Evolutionary conservation across 306 rosid species (phyloP), one percentile per base, ranked within the genome.

Genomic region (Prinsepia uniflora): DNA sequence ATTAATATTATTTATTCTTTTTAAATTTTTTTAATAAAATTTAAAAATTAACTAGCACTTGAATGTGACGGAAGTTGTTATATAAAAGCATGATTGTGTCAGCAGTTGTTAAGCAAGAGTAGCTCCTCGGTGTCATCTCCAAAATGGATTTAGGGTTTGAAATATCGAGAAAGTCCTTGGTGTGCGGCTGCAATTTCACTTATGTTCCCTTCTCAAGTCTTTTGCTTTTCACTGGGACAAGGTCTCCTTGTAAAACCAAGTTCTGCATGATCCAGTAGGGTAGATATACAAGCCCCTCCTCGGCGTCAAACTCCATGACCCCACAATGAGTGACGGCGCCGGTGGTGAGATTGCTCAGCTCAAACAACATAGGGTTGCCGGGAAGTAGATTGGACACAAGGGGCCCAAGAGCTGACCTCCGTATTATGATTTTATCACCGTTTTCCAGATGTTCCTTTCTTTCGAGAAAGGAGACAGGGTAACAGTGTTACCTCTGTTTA

Each of bases 191-290:
- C 30, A 77, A 41, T 24, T 43, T 77, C 17, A 77, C 50, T 19
- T 15, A 59, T 3, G 22, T 70, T 10, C 60, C 81, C 54, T 71
- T 77, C 3, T 1, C 43, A 9, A 71, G 76, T 15, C 62, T 43
- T 8, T 19, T 19, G 53, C 19, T 77, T 42, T 63, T 57, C 43
- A 77, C 10, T 11, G 8, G 5, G 34, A 71, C 60, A 9, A 45
- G 12, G 13, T 52, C 54, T 4, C 54, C 67, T 63, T 39, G 8
- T 17, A 63, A 65, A 5, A 50, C 17, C 75, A 76, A 5, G 42
- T 70, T 76, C 34, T 52, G 5, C 72, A 76, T 70, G 60, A 71
- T 54, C 80, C 80, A 76, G 17, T 17, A 6, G 0, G 76, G 80
- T 34, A 76, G 6, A 56, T 22, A 34, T 10, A 53, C 34, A 7